A percentile compares a stretch with the other conserved stretches of the same genome.
Conservation (phyloP, 2,329 filamentous ascomycete species). For the Pyrenophora graminea region DNA sequence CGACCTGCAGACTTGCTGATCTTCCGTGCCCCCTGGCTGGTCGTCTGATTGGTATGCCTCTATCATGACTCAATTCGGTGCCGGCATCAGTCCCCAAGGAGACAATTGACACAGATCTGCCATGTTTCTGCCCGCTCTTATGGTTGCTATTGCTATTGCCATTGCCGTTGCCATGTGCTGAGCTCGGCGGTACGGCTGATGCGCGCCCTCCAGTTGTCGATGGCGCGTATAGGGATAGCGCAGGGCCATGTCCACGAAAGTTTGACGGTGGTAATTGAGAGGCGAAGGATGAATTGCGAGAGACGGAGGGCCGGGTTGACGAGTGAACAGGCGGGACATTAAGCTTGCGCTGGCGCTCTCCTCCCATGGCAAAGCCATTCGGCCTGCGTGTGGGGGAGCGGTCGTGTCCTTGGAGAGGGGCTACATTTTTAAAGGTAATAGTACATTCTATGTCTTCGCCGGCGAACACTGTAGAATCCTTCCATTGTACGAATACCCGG, state of each 20-base stretch:
- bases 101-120: slow-evolving; percentile 55
- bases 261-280: slow-evolving; percentile 36
- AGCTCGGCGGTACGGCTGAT: slow-evolving; percentile 29
- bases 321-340: slow-evolving; percentile 46
- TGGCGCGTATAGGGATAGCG: slow-evolving; percentile 63
- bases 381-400: slow-evolving; percentile 36
- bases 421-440: slow-evolving; percentile 92
- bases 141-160: slow-evolving; percentile 19
- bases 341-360: slow-evolving; percentile 47
- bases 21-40: slow-evolving; percentile 70
- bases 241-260: slow-evolving; percentile 67
- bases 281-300: slow-evolving; percentile 43
- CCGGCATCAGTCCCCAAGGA: slow-evolving; percentile 52
- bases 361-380: slow-evolving; percentile 44
- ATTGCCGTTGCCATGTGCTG: slow-evolving; percentile 19
- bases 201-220: slow-evolving; percentile 33
- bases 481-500: slow-evolving; percentile 93
- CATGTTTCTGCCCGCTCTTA: slow-evolving; percentile 44
- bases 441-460: slow-evolving; percentile 95
- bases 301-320: slow-evolving; percentile 42
- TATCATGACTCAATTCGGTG: slow-evolving; percentile 36
- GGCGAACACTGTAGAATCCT: slow-evolving; percentile 91
- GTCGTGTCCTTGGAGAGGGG: slow-evolving; percentile 51
- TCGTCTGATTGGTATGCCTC: slow-evolving; percentile 44
- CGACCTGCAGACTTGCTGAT: slow-evolving; percentile 80